Evolutionary conservation across 768 basidiomycete genomes (phyloP).

Genomic region (Amanita brunnescens): DNA sequence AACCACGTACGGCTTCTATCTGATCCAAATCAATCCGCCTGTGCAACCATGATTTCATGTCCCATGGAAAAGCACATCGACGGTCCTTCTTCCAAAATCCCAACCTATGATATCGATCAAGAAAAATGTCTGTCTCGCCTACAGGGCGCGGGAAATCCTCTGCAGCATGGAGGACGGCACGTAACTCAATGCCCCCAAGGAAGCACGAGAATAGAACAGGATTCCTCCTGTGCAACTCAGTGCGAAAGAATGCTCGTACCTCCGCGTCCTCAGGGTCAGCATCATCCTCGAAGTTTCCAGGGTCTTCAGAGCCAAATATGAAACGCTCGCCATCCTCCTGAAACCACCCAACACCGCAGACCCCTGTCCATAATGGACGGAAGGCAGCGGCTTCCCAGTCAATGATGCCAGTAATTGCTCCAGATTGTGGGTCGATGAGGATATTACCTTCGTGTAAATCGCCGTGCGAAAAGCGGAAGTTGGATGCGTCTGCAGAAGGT

Average conservation of each 20-base stretch:
- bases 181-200: conserved; percentile 12
- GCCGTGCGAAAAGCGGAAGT: conserved; percentile 9
- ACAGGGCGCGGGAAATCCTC: not conserved
- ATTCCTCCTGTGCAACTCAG: conserved; percentile 10
- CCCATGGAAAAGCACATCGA: too few species aligned
- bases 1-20: too few species aligned
- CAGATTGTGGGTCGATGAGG: conserved; percentile 13
- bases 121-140: too few species aligned
- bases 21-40: too few species aligned
- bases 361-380: conserved; percentile 8
- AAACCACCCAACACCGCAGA: conserved; percentile 11
- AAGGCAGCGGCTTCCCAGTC: conserved; percentile 12
- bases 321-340: conserved; percentile 9
- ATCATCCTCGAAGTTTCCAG: conserved; percentile 11
- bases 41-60: too few species aligned
- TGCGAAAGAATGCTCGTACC: conserved; percentile 14
- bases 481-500: too few species aligned
- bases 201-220: conserved; percentile 10
- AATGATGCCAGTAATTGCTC: conserved; percentile 12
- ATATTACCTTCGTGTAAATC: conserved; percentile 13
- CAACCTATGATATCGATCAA: too few species aligned
- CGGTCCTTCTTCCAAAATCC: too few species aligned
- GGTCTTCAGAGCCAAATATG: conserved; percentile 6
- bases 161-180: conserved; percentile 14
- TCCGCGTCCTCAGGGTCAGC: conserved; percentile 6